These are phyloP conservation scores for Mycena belliarum DNA, from an alignment of 768 basidiomycete species.

Conservation along the genomic window DNA sequence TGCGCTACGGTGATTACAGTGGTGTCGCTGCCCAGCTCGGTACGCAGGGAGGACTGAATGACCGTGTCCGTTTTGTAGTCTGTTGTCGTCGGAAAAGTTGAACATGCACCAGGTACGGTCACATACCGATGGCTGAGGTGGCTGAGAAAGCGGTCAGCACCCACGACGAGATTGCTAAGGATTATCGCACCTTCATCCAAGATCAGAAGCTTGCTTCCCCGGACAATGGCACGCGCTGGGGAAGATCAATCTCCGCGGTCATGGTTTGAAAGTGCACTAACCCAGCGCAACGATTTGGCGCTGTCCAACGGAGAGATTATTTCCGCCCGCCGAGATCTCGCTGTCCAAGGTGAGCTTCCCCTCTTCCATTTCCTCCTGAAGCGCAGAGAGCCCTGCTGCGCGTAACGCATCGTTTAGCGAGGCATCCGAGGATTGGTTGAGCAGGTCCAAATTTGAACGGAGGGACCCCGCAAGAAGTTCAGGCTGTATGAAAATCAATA, in stretches of 20 bases:
- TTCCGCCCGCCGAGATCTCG: too few species aligned
- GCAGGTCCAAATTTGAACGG: too few species aligned
- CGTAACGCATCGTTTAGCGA: too few species aligned
- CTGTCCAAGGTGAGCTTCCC: too few species aligned
- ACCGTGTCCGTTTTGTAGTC: constrained; percentile 38
- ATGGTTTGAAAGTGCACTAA: background rate
- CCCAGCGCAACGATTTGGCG: constrained; percentile 16
- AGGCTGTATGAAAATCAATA: too few species aligned
- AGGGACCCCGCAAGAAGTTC: too few species aligned
- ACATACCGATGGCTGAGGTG: constrained; percentile 12
- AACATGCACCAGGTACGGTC: background rate
- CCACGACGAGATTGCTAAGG: too few species aligned
- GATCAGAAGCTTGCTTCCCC: constrained; percentile 13
- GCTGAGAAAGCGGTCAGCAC: too few species aligned
- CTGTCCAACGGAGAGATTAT: constrained; percentile 3
- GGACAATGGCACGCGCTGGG: constrained; percentile 26
- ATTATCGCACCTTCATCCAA: constrained; percentile 2
- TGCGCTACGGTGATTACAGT: constrained; percentile 29
- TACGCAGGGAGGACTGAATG: constrained; percentile 43
- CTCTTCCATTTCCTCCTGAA: too few species aligned
- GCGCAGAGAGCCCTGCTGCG: too few species aligned
- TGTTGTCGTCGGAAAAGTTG: background rate
- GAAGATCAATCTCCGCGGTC: background rate
- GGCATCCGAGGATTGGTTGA: too few species aligned
- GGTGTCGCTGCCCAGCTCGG: constrained; percentile 33